These are phyloP conservation scores for Pisolithus marmoratus DNA, from an alignment of 768 basidiomycete species.

Conservation along the genomic window DNA sequence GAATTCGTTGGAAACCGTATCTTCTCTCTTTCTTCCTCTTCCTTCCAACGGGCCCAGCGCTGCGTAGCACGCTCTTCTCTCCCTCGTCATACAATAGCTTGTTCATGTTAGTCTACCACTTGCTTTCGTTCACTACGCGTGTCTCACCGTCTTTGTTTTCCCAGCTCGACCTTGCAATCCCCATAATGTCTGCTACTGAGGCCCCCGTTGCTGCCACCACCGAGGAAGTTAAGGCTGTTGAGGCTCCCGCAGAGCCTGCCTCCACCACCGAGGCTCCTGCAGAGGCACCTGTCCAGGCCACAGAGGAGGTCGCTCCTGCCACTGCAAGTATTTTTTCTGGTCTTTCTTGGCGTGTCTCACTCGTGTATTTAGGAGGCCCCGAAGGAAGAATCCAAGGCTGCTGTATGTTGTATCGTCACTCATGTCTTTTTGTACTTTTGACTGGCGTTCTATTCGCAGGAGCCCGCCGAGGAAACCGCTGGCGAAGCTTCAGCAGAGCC, in stretches of 20 bases:
- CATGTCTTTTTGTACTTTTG: conserved; percentile 2
- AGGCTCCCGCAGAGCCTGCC: conserved; percentile 31
- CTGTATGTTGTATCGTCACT: conserved; percentile 24
- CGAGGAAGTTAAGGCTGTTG: conserved; percentile 49
- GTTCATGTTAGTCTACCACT: conserved; percentile 37
- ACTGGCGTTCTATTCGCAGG: conserved; percentile 21
- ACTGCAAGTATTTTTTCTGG: conserved; percentile 24
- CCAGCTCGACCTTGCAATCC: conserved; percentile 52
- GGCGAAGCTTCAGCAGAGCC: conserved; percentile 18
- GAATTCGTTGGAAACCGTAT: conserved; percentile 31
- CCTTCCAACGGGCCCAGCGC: conserved; percentile 43
- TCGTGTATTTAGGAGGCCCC: conserved; percentile 31
- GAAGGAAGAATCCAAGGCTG: conserved; percentile 35
- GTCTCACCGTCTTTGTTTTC: conserved; percentile 12
- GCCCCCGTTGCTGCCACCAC: conserved; percentile 40
- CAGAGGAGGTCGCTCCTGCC: conserved; percentile 29
- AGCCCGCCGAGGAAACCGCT: conserved; percentile 29
- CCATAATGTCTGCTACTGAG: conserved; percentile 83
- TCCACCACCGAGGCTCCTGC: conserved; percentile 25
- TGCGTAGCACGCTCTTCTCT: conserved; percentile 57
- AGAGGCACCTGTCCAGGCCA: conserved; percentile 25
- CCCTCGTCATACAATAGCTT: conserved; percentile 52
- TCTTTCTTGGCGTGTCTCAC: neutral
- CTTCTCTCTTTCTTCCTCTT: conserved; percentile 56
- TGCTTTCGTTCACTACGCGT: conserved; percentile 1